phyloP scores from a whole-genome alignment of 2,329 filamentous ascomycete species.

The Ophiostoma sp. region DNA sequence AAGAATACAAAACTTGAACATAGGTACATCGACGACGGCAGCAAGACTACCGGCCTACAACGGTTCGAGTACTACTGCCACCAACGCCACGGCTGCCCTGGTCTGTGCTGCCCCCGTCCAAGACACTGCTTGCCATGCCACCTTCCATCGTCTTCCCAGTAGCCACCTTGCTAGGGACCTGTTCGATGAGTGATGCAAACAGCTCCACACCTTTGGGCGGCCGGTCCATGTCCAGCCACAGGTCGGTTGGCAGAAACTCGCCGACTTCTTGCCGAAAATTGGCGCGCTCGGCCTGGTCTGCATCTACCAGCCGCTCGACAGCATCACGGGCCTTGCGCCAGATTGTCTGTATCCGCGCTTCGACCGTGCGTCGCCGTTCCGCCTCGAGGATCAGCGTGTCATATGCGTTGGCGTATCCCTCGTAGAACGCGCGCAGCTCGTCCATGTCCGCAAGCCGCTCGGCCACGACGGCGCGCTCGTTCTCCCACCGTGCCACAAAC shows the following conservation, averaged over 20 bases:
- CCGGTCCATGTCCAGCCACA: constrained; percentile 73
- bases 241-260: constrained; percentile 78
- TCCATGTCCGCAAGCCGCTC: constrained; percentile 70
- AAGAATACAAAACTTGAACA: not conserved
- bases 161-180: constrained; percentile 1
- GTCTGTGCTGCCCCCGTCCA: constrained; percentile 15
- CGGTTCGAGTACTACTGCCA: constrained; percentile 26
- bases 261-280: constrained; percentile 76
- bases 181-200: constrained; percentile 15
- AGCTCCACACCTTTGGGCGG: constrained; percentile 50
- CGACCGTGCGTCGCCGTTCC: constrained; percentile 64
- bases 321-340: constrained; percentile 72
- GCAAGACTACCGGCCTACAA: constrained; percentile 16
- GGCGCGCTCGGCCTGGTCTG: constrained; percentile 68
- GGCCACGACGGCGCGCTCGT: constrained; percentile 65
- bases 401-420: constrained; percentile 79
- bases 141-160: not conserved
- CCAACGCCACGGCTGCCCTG: constrained; percentile 20
- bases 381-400: constrained; percentile 79
- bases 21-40: not conserved
- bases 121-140: constrained; percentile 10
- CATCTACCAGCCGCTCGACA: constrained; percentile 67
- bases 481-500: constrained; percentile 64
- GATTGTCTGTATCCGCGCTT: constrained; percentile 67
- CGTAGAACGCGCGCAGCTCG: constrained; percentile 74